phyloP scores from a whole-genome alignment of 1,139 yeast genomes.

The Geotrichum phurueaensis region DNA sequence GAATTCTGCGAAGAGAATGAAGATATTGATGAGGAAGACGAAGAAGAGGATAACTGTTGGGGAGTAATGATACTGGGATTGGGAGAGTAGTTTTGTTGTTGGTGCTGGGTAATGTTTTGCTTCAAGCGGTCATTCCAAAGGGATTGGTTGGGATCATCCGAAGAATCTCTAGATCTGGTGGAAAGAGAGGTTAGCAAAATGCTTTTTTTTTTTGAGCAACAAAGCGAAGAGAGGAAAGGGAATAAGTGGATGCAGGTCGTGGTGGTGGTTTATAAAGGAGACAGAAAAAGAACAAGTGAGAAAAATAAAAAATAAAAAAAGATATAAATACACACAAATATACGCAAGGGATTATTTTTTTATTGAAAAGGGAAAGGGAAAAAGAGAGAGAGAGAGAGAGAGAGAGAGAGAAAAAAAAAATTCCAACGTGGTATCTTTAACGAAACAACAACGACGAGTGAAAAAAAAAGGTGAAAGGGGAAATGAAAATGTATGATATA shows the following conservation, averaged over 20 bases:
- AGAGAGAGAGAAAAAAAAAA: background rate
- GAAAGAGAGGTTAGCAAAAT: background rate
- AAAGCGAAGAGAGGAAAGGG: background rate
- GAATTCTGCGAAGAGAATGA: slow-evolving; percentile 1
- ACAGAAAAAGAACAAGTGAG: background rate
- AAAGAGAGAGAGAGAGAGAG: background rate
- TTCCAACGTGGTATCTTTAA: slow-evolving; percentile 6
- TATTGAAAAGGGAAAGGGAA: background rate
- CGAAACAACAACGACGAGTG: background rate
- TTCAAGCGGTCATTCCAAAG: slow-evolving; percentile 15
- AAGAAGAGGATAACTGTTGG: background rate
- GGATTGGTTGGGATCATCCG: slow-evolving; percentile 9
- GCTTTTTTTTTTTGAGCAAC: too few relatives aligned
- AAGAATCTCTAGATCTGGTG: slow-evolving; percentile 13
- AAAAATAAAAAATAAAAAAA: background rate
- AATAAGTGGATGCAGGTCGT: too few relatives aligned
- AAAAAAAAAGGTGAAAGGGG: background rate
- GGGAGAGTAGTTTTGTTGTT: background rate
- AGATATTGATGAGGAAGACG: background rate
- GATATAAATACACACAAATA: background rate
- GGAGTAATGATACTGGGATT: background rate
- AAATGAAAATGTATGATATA: background rate
- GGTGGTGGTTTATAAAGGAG: background rate
- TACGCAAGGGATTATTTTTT: background rate
- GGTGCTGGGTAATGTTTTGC: background rate